Evolutionary conservation across 2,329 filamentous ascomycete genomes (phyloP).

Genomic region (Microcera coccophila): DNA sequence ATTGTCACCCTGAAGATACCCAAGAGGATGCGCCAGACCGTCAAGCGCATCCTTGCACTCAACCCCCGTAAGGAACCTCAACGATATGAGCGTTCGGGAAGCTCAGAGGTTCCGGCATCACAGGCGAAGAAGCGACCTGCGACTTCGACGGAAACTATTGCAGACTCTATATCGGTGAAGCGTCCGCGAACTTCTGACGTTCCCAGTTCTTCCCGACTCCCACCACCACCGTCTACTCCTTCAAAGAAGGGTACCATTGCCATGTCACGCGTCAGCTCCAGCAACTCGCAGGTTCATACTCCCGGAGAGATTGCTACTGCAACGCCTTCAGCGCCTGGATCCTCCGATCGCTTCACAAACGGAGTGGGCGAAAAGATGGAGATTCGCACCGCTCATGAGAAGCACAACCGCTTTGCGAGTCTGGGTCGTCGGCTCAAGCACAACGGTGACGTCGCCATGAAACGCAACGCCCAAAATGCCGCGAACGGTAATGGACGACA

Average conservation of each 20-base stretch:
- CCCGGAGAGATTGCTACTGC: constrained; percentile 43
- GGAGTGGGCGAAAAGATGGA: constrained; percentile 33
- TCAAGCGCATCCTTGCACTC: constrained; percentile 46
- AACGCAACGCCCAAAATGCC: constrained; percentile 22
- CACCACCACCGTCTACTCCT: constrained; percentile 49
- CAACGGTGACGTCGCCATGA: constrained; percentile 45
- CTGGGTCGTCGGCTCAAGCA: constrained; percentile 54
- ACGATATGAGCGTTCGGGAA: constrained; percentile 30
- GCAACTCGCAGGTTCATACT: constrained; percentile 49
- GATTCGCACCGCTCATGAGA: constrained; percentile 31
- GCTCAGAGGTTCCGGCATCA: constrained; percentile 35
- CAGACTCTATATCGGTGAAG: constrained; percentile 39
- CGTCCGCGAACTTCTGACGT: constrained; percentile 43
- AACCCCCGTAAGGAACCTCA: constrained; percentile 37
- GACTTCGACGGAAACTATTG: constrained; percentile 32
- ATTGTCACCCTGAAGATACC: constrained; percentile 49
- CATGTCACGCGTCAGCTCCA: constrained; percentile 54
- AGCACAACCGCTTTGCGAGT: constrained; percentile 34
- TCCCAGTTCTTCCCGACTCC: constrained; percentile 29
- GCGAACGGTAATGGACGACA: constrained; percentile 22
- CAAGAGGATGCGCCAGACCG: constrained; percentile 42
- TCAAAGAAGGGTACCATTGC: constrained; percentile 46
- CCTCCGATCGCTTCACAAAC: constrained; percentile 29
- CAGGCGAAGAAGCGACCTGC: constrained; percentile 49
- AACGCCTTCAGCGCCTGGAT: constrained; percentile 26